Evolutionary conservation across 1,139 yeast species (phyloP).

Genomic region (Scheffersomyces stambukii): DNA sequence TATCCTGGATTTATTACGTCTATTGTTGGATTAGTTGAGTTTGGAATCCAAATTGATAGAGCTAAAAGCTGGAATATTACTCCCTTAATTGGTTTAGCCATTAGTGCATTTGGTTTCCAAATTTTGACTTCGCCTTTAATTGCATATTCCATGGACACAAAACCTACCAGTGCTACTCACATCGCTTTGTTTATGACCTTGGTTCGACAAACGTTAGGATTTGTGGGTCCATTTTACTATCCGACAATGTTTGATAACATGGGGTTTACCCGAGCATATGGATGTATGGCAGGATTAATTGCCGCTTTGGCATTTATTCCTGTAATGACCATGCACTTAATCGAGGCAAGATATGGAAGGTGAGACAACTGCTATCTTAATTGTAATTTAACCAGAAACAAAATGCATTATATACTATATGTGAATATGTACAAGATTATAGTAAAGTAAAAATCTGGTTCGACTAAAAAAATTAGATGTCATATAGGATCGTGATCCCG

Average conservation of each 20-base stretch:
- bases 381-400: no score
- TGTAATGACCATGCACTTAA: conserved; percentile 4
- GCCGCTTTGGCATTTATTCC: conserved; percentile 8
- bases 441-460: no score
- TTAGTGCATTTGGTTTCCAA: conserved; percentile 16
- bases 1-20: conserved; percentile 15
- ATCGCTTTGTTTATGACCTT: conserved; percentile 15
- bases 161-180: conserved; percentile 10
- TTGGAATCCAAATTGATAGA: conserved; percentile 13
- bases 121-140: conserved; percentile 16
- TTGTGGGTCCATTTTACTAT: conserved; percentile 18
- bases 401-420: no score
- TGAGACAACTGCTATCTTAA: no score
- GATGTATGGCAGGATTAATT: conserved; percentile 13
- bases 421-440: conserved; percentile 1
- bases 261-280: conserved; percentile 4
- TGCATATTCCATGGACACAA: conserved; percentile 15
- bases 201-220: conserved; percentile 15
- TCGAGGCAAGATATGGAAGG: conserved; percentile 1
- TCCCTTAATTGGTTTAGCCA: conserved; percentile 16
- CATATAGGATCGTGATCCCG: no score
- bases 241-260: conserved; percentile 15
- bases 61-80: conserved; percentile 13
- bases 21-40: conserved; percentile 14
- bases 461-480: no score